Base-by-base conservation (phyloP, 305 asterid genomes). In the Plantago coronopus region DNA sequence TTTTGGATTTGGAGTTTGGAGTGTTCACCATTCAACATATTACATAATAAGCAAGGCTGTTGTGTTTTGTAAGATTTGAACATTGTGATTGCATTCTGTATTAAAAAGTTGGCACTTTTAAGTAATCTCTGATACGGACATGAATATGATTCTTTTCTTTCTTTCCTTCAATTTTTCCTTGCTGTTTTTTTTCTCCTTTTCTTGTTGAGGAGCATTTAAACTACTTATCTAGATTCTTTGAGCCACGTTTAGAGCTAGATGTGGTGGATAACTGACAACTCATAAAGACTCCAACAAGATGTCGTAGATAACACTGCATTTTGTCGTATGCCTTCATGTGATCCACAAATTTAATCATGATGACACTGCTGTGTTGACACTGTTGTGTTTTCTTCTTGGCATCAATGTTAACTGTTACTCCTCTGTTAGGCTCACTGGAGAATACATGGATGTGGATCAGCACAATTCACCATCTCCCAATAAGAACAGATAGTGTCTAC, bases 391-490 rank as follows among this genome's bases (percentile, higher is more conserved):
- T 17, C 5, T 23, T 51, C 23, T 22, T 51, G 12, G 11, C 20
- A 7, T 53, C 40, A 23, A 8, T 53, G 10, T 53, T 19, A 25
- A 53, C 4, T 51, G 40, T 21, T 23, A 11, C 27, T 10, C 22
- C 9, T 13, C 21, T 27, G 37, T 54, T 77, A 87, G 97, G 85
- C 76, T 75, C 57, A 87, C 95, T 1, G 95, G 97, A 43, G 89
- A 81, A 78, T 90, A 85, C 71, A 47, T 27, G 74, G 95, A 90
- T 75, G 46, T 79, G 54, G 88, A 81, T 47, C 13, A 22, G 21
- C 42, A 25, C n/a, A n/a, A n/a, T n/a, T n/a, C n/a, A 7, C 42
- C 58, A 34, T 13, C 42, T 53, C 17, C 3, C 40, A 53, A 15
- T 3, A 14, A 10, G 20, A 53, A 25, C 15, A 23, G 4, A 22